A percentile compares a stretch with the other conserved stretches of the same genome.
Evolutionary conservation across 805 yeast species (phyloP).

Genomic region (Helenozyma baotianmanensis): DNA sequence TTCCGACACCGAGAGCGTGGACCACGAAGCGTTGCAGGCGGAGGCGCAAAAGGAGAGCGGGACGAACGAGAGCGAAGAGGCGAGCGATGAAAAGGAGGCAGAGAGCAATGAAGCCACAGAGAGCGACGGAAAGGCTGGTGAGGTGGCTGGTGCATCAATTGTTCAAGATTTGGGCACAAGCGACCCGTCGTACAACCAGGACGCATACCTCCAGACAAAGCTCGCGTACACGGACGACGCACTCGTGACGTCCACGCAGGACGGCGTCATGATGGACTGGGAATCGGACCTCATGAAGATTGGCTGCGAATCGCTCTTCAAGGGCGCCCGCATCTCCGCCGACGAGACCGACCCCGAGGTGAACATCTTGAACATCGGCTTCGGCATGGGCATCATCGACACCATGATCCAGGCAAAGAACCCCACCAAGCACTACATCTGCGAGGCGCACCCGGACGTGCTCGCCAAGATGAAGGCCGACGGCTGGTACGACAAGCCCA

Average conservation of each 20-base stretch:
- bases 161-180: background rate
- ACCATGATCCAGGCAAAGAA: slow-evolving; percentile 48
- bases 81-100: slow-evolving; percentile 11
- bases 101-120: slow-evolving; percentile 5
- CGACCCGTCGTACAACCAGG: slow-evolving; percentile 62
- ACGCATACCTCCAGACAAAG: slow-evolving; percentile 59
- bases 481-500: slow-evolving; percentile 78
- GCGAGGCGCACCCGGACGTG: slow-evolving; percentile 95
- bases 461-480: slow-evolving; percentile 58
- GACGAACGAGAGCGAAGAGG: slow-evolving; percentile 13
- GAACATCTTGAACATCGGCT: slow-evolving; percentile 78
- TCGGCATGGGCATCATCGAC: slow-evolving; percentile 97
- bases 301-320: slow-evolving; percentile 72
- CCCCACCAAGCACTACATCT: slow-evolving; percentile 76
- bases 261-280: slow-evolving; percentile 99
- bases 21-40: slow-evolving; percentile 21
- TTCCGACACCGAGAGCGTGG: slow-evolving; percentile 29
- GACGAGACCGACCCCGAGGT: slow-evolving; percentile 33
- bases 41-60: slow-evolving; percentile 1
- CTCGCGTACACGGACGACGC: slow-evolving; percentile 66
- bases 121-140: slow-evolving; percentile 4
- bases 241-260: slow-evolving; percentile 67
- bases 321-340: slow-evolving; percentile 28
- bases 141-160: too few relatives aligned
- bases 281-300: slow-evolving; percentile 76